phyloP scores from a whole-genome alignment of 306 rosid genomes.

The Castanea mollissima region DNA sequence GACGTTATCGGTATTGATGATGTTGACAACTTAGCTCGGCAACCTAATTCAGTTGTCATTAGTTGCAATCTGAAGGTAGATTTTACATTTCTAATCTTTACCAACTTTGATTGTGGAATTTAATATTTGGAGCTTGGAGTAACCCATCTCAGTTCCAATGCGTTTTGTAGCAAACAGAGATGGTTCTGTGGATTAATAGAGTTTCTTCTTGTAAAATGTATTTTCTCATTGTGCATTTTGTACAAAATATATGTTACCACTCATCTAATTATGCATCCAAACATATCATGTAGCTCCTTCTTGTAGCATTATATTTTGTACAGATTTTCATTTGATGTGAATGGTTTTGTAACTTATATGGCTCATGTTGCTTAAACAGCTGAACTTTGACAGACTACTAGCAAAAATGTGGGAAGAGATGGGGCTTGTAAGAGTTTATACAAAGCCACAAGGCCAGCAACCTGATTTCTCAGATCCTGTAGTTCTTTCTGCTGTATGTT shows the following conservation, averaged over 20 bases:
- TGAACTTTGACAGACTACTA: conserved; percentile 93
- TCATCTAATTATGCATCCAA: not conserved
- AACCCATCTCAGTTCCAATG: not conserved
- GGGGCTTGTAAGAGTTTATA: conserved; percentile 97
- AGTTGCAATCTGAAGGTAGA: conserved; percentile 91
- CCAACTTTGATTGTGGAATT: not conserved
- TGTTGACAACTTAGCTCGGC: conserved; percentile 92
- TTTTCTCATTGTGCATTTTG: not conserved
- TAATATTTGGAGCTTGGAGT: not conserved
- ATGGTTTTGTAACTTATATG: not conserved
- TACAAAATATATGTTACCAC: not conserved
- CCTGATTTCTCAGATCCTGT: conserved; percentile 94
- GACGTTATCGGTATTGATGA: conserved; percentile 95
- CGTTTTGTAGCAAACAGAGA: not conserved
- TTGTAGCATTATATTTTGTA: not conserved
- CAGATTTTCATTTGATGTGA: not conserved
- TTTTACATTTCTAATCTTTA: conserved; percentile 18
- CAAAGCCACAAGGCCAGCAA: conserved; percentile 99
- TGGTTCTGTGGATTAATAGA: not conserved
- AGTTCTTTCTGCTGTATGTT: conserved; percentile 90
- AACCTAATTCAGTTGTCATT: conserved; percentile 91
- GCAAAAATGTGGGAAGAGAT: conserved; percentile 98
- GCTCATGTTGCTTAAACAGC: conserved; percentile 48
- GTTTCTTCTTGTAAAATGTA: not conserved
- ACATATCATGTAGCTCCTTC: not conserved